Conservation (phyloP, 2,329 filamentous ascomycete species). For the Colletotrichum euphorbiae region DNA sequence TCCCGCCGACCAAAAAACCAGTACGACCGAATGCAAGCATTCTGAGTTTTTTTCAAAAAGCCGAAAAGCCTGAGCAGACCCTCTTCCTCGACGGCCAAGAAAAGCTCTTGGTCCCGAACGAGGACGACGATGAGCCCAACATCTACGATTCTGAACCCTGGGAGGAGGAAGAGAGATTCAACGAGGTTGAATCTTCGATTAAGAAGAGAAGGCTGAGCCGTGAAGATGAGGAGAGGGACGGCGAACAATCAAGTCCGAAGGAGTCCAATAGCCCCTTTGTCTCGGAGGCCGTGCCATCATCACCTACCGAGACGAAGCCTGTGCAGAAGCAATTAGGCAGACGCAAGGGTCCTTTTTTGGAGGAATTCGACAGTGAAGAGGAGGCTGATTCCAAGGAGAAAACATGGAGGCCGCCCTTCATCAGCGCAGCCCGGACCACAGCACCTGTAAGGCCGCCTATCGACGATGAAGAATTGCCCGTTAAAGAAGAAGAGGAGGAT, state of each 20-base stretch:
- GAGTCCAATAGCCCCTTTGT: conserved; percentile 3
- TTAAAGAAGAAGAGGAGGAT: conserved; percentile 9
- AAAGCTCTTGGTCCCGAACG: conserved; percentile 5
- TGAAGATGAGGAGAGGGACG: conserved; percentile 33
- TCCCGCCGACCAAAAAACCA: conserved; percentile 47
- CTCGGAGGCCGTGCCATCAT: conserved; percentile 16
- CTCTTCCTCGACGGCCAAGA: conserved; percentile 60
- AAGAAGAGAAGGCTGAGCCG: conserved; percentile 58
- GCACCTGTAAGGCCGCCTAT: neutral
- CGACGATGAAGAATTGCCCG: neutral
- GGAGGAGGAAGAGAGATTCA: conserved; percentile 44
- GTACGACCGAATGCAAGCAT: conserved; percentile 72
- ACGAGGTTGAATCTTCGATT: conserved; percentile 50
- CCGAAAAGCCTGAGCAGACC: conserved; percentile 67
- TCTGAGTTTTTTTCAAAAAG: conserved; percentile 80
- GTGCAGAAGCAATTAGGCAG: conserved; percentile 42
- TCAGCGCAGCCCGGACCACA: neutral
- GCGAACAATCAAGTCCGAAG: conserved; percentile 7
- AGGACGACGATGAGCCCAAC: conserved; percentile 19
- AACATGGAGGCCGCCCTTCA: conserved; percentile 1
- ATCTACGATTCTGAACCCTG: conserved; percentile 25
- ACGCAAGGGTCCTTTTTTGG: conserved; percentile 72
- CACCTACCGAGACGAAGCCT: conserved; percentile 11
- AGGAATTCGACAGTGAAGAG: conserved; percentile 73
- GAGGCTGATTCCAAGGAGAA: conserved; percentile 48